Conservation (phyloP, 164 flowering plant genomes). For the Berberis thunbergii region DNA sequence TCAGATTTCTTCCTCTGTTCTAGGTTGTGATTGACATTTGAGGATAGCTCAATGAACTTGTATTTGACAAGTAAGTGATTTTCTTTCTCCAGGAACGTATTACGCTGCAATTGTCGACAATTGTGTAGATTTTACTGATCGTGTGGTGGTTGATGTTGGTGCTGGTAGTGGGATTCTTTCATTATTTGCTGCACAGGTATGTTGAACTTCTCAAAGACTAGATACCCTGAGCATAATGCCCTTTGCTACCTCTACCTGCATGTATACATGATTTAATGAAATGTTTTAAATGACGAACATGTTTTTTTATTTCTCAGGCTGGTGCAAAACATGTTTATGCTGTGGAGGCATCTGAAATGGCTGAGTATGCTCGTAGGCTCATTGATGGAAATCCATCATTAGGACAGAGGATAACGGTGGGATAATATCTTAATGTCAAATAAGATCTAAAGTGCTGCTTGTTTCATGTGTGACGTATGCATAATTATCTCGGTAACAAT, state of each 20-base stretch:
- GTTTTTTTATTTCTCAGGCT: conserved; percentile 34
- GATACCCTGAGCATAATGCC: not conserved
- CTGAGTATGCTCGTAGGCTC: conserved; percentile 83
- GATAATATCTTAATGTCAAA: conserved; percentile 1
- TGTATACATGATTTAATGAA: too few relatives aligned
- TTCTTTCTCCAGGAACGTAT: conserved; percentile 62
- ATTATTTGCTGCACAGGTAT: conserved; percentile 97
- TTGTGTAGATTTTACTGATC: conserved; percentile 69
- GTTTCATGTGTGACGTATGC: too few relatives aligned
- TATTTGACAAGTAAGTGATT: not conserved
- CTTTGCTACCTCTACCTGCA: not conserved
- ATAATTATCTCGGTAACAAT: not conserved
- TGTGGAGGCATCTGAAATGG: conserved; percentile 99
- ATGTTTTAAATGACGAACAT: too few relatives aligned
- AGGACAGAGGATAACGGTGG: conserved; percentile 69
- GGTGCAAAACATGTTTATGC: conserved; percentile 99
- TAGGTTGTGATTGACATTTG: too few relatives aligned
- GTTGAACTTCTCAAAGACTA: not conserved
- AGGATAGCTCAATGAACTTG: not conserved
- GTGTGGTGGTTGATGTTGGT: conserved; percentile 98
- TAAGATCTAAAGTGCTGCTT: too few relatives aligned
- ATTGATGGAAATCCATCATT: conserved; percentile 85
- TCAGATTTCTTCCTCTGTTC: too few relatives aligned
- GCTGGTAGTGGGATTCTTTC: conserved; percentile 99
- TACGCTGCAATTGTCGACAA: conserved; percentile 95